Evolutionary conservation across 441 rosid species (phyloP).

Genomic region (Syzygium syzygioides): DNA sequence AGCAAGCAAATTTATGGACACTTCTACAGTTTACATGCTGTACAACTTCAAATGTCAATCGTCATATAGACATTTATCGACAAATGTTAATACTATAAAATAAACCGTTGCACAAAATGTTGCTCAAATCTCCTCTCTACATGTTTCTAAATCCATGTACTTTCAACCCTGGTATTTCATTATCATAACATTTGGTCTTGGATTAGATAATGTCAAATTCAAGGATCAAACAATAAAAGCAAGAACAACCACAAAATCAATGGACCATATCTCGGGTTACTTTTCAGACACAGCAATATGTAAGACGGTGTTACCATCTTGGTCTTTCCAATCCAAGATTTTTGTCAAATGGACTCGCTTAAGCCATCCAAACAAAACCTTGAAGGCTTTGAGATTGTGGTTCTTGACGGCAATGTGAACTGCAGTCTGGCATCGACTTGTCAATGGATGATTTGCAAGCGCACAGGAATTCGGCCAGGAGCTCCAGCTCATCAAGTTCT

Average conservation of each 20-base stretch:
- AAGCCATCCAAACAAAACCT: too few relatives aligned
- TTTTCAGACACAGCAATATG: background rate
- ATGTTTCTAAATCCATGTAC: background rate
- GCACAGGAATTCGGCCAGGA: too few relatives aligned
- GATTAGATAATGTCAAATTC: background rate
- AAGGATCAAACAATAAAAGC: background rate
- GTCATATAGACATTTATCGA: background rate
- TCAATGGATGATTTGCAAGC: too few relatives aligned
- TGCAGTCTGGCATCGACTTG: too few relatives aligned
- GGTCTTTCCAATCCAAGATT: background rate
- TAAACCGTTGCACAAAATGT: background rate
- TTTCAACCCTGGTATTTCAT: background rate
- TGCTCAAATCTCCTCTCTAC: background rate
- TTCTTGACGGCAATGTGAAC: too few relatives aligned
- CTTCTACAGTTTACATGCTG: too few relatives aligned
- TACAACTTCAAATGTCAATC: background rate
- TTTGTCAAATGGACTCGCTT: rapidly evolving
- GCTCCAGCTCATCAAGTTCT: too few relatives aligned
- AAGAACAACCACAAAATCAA: background rate
- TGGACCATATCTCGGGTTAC: background rate
- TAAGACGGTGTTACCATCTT: background rate
- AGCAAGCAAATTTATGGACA: too few relatives aligned
- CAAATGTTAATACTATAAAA: background rate
- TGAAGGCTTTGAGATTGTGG: too few relatives aligned
- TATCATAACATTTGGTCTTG: background rate